Conservation (phyloP, 345 rosid genomes). For the Sisymbrium irio region DNA sequence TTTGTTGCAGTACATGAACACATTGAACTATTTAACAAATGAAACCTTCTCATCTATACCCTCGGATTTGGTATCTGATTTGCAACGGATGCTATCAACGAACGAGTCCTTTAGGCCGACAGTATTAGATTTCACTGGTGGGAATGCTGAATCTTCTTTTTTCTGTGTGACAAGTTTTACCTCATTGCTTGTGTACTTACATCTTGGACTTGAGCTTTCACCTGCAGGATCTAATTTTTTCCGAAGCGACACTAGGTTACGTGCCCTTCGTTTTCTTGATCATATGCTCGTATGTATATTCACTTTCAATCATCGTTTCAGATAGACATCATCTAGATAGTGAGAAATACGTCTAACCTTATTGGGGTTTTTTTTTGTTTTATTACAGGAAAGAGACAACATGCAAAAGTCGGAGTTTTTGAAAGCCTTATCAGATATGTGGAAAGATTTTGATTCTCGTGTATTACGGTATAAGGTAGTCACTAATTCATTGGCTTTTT, state of each 20-base stretch:
- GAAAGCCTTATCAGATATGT: conserved; percentile 91
- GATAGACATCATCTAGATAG: neutral
- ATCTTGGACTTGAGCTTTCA: conserved; percentile 14
- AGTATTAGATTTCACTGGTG: conserved; percentile 91
- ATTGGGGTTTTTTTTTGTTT: conserved; percentile 3
- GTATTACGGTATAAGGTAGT: conserved; percentile 90
- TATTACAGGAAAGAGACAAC: conserved; percentile 83
- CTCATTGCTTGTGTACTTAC: conserved; percentile 13
- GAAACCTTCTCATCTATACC: conserved; percentile 84
- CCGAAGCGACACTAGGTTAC: conserved; percentile 90
- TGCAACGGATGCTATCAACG: conserved; percentile 82
- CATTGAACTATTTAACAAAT: conserved; percentile 78
- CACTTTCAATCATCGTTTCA: conserved; percentile 7
- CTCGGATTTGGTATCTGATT: conserved; percentile 71
- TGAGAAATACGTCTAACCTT: neutral
- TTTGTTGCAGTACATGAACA: conserved; percentile 80
- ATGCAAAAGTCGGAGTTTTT: conserved; percentile 96
- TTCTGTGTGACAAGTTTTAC: conserved; percentile 2
- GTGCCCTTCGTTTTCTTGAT: conserved; percentile 98
- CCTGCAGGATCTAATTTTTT: conserved; percentile 85
- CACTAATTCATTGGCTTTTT: conserved; percentile 6
- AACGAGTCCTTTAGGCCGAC: conserved; percentile 85
- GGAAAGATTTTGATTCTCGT: conserved; percentile 97
- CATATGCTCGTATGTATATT: conserved; percentile 84
- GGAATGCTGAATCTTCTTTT: conserved; percentile 8